Conservation (phyloP, 192 early-diverging fungal genomes). For the Cladochytrium replicatum region DNA sequence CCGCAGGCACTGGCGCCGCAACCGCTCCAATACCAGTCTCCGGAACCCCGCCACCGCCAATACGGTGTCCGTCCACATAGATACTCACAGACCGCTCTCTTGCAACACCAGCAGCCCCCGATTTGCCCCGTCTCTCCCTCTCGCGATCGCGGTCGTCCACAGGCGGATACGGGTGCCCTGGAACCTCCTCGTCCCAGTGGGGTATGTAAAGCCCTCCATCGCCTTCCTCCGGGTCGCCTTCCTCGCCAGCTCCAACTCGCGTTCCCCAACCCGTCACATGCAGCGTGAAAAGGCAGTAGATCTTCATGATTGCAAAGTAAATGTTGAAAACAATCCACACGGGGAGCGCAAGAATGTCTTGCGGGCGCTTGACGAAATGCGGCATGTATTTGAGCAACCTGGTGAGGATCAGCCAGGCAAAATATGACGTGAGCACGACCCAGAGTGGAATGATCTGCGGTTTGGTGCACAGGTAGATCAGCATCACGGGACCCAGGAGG, state of each 20-base stretch:
- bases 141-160: too few species aligned
- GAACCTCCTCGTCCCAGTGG: constrained; percentile 10
- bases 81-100: too few species aligned
- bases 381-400: constrained; percentile 55
- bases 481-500: constrained; percentile 51
- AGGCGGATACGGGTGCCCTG: constrained; percentile 1
- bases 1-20: too few species aligned
- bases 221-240: constrained; percentile 3
- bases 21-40: too few species aligned
- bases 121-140: too few species aligned
- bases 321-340: constrained; percentile 61
- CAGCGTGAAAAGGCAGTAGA: constrained; percentile 60
- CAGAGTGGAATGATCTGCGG: constrained; percentile 43
- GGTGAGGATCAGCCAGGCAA: constrained; percentile 55
- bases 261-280: constrained; percentile 66
- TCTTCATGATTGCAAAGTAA: constrained; percentile 53
- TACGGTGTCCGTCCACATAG: too few species aligned
- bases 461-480: constrained; percentile 34
- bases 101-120: too few species aligned
- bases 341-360: constrained; percentile 53
- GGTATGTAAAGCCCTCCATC: constrained; percentile 17
- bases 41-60: too few species aligned
- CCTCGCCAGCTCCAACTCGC: constrained; percentile 37
- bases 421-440: constrained; percentile 49
- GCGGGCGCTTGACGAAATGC: constrained; percentile 52